A percentile compares a stretch with the other conserved stretches of the same genome.
These are phyloP conservation scores for Debaryomyces singareniensis DNA, from an alignment of 1,139 yeast genomes.

Conservation along the genomic window DNA sequence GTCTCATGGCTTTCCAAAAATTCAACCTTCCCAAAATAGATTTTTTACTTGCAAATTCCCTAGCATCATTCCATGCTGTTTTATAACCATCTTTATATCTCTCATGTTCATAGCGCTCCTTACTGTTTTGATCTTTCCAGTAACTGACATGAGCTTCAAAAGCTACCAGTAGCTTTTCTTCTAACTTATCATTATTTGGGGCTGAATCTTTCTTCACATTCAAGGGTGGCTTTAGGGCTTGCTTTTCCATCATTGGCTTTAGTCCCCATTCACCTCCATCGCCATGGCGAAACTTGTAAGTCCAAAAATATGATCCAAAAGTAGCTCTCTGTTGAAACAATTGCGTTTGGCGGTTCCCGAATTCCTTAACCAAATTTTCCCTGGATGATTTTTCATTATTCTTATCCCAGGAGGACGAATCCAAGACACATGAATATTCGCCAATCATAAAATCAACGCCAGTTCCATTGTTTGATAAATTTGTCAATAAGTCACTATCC, in stretches of 20 bases:
- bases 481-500: slow-evolving; percentile 44
- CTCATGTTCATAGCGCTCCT: slow-evolving; percentile 71
- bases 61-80: slow-evolving; percentile 69
- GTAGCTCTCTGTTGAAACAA: slow-evolving; percentile 47
- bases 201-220: slow-evolving; percentile 12
- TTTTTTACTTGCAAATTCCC: slow-evolving; percentile 59
- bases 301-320: slow-evolving; percentile 85
- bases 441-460: slow-evolving; percentile 77
- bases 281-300: slow-evolving; percentile 78
- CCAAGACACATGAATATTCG: slow-evolving; percentile 86
- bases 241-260: slow-evolving; percentile 65
- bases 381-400: slow-evolving; percentile 39
- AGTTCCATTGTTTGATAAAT: slow-evolving; percentile 36
- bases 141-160: slow-evolving; percentile 49
- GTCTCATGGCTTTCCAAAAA: slow-evolving; percentile 54
- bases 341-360: slow-evolving; percentile 35
- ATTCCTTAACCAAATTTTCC: slow-evolving; percentile 28
- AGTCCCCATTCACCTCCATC: slow-evolving; percentile 98
- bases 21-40: slow-evolving; percentile 67
- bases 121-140: slow-evolving; percentile 58
- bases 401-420: slow-evolving; percentile 65
- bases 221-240: slow-evolving; percentile 39
- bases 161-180: slow-evolving; percentile 33
- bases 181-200: slow-evolving; percentile 39
- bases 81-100: slow-evolving; percentile 72